Conservation (phyloP, 371 early-diverging fungal genomes). For the Circinella minor region DNA sequence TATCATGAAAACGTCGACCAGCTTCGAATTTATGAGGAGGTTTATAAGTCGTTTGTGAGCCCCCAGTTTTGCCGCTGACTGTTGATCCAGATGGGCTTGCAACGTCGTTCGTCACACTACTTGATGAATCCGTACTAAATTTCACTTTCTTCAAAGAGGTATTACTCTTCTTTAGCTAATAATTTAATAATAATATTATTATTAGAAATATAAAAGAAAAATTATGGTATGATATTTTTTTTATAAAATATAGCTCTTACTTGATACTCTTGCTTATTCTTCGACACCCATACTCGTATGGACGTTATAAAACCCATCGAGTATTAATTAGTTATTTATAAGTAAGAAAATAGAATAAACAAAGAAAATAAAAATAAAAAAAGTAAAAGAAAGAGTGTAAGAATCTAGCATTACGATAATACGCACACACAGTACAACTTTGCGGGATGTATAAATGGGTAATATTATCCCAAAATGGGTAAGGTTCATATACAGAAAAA, state of each 20-base stretch:
- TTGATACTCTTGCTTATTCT: background rate
- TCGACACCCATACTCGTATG: background rate
- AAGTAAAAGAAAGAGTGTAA: background rate
- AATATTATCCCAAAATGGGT: slow-evolving; percentile 3
- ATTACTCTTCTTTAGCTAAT: background rate
- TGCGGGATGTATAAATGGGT: background rate
- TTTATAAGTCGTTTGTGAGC: background rate
- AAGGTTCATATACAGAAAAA: background rate
- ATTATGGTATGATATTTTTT: background rate
- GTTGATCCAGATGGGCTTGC: background rate
- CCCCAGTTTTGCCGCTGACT: background rate
- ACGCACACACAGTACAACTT: background rate
- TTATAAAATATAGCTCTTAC: background rate
- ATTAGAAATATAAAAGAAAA: no score
- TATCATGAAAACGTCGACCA: slow-evolving; percentile 54
- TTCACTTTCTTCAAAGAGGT: background rate
- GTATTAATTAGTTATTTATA: background rate
- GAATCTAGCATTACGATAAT: background rate
- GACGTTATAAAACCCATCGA: slow-evolving; percentile 7
- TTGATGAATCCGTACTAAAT: background rate
- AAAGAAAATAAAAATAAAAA: background rate
- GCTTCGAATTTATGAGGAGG: slow-evolving; percentile 35
- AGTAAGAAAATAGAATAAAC: background rate
- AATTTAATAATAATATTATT: no score
- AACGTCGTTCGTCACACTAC: background rate